Evolutionary conservation across 2,329 filamentous ascomycete species (phyloP), one percentile per base, ranked within the genome.

Genomic region (Thelonectria discophora): DNA sequence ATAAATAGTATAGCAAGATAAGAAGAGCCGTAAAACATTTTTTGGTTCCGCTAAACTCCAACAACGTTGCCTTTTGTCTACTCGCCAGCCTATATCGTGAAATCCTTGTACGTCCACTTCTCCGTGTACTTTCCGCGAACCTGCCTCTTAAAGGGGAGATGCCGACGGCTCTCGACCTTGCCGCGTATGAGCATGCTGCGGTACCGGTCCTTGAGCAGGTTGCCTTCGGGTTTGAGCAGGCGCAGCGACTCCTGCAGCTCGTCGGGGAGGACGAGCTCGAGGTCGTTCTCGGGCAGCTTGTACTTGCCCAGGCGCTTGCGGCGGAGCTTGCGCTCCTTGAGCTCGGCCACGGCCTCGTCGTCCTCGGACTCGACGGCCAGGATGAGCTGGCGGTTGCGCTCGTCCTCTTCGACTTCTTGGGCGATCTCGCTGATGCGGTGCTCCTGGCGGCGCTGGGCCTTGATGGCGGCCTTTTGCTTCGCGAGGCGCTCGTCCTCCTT

Each of bases 71-170:
- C 40, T 46, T 46, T 56, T 49, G 55, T 51, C 47, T 45, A 57
- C 30, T 57, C 42, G 56, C 24, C 51, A 46, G 63, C 65, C 62
- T 62, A 66, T 64, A 79, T 65, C 50, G 71, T 69, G 66, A 97
- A 99, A 76, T 99, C 95, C 84, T 99, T 99, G 82, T 97, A 92
- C 46, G 90, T 88, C 95, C 95, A 99, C 80, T 98, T 99, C 86
- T 98, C 95, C 7, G 93, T 97, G 53, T 88, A 79, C 77, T 91
- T 92, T 69, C 82, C 88, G 84, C 89, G 94, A 65, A 87, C 86
- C 82, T 95, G 92, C 84, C 92, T 97, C 72, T 85, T 86, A 80
- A 95, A 94, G 7, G 89, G 86, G 60, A 94, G 86, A 54, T 89
- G 89, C 75, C 90, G 90, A 70, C 95, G 86, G 51, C 87, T 86